phyloP scores from a whole-genome alignment of 2,329 filamentous ascomycete species.

The Fusarium acutatum region DNA sequence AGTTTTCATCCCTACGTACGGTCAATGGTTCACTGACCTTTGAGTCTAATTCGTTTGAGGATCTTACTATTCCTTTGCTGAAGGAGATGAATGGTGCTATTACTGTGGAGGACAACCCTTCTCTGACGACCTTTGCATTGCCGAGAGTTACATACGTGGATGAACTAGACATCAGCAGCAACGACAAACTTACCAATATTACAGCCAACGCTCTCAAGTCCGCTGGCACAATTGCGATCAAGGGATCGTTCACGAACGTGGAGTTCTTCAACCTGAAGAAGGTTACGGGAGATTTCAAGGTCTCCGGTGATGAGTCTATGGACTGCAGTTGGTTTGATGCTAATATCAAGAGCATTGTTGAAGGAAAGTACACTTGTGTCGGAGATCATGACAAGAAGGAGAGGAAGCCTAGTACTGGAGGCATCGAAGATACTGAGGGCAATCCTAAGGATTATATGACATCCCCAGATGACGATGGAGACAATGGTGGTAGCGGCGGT shows the following conservation, averaged over 20 bases:
- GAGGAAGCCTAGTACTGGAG: slow-evolving; percentile 39
- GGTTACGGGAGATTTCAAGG: slow-evolving; percentile 41
- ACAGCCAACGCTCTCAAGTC: slow-evolving; percentile 42
- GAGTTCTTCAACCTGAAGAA: slow-evolving; percentile 41
- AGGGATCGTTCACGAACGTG: slow-evolving; percentile 38
- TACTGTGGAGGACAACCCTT: slow-evolving; percentile 38
- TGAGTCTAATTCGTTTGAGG: slow-evolving; percentile 28
- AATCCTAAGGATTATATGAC: slow-evolving; percentile 39
- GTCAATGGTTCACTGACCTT: slow-evolving; percentile 39
- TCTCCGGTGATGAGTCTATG: slow-evolving; percentile 38
- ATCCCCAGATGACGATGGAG: slow-evolving; percentile 6
- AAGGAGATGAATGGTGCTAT: slow-evolving; percentile 38
- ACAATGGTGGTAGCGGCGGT: not conserved
- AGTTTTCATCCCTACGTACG: slow-evolving; percentile 36
- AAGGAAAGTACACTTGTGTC: slow-evolving; percentile 37
- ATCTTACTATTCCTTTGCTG: slow-evolving; percentile 38
- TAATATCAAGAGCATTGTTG: slow-evolving; percentile 39
- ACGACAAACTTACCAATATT: slow-evolving; percentile 38
- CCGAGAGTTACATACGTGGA: slow-evolving; percentile 33
- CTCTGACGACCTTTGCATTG: slow-evolving; percentile 36
- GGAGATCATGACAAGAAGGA: slow-evolving; percentile 40
- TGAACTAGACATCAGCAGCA: slow-evolving; percentile 35
- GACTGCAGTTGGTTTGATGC: slow-evolving; percentile 45
- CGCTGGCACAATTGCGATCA: slow-evolving; percentile 37
- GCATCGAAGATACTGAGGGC: slow-evolving; percentile 40